Evolutionary conservation across 257 asterid species (phyloP), one percentile per base, ranked within the genome.

Genomic region (Thymus quinquecostatus): DNA sequence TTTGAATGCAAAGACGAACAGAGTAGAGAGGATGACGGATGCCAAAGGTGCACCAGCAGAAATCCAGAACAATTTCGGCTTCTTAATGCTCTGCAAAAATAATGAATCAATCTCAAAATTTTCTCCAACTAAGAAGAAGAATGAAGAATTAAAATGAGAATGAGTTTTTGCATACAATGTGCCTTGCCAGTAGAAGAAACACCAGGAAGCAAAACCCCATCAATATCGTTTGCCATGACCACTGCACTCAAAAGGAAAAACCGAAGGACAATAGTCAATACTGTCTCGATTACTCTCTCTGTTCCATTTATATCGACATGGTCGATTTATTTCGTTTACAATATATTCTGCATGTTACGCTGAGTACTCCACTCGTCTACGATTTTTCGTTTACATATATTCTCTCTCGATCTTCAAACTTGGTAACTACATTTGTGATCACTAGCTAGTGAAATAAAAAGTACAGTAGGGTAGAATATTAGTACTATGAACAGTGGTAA

Each of bases 221-320:
- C 64, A 90, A 56, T 69, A 90, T 90, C 50, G 96, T 90, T 79
- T 90, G 91, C 96, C 95, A 90, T 44, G 95, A 86, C 96, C 96
- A 90, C 96, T 86, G 91, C 87, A 51, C 74, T n/a, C n/a, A 70
- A 50, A 77, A 72, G 28, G 49, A 6, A 45, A 10, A 34, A 13
- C 8, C 21, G 4, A 11, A 41, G 21, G 33, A 21, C 21, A 21
- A 21, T 21, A 21, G 21, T 21, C 21, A 21, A 21, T 21, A 21
- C 21, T 21, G 21, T 21, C 21, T 21, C 21, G 21, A 21, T 21
- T 21, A 21, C 21, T 21, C 21, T 21, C 21, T 21, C 21, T 21
- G 21, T 21, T 21, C 21, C 21, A 21, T 21, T 21, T 21, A 21
- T 21, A 21, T 21, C 21, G 21, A 21, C 21, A 21, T 21, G 21